Percentiles rank a stretch among this genome's conserved stretches.
Evolutionary conservation across 2,329 filamentous ascomycete species (phyloP).

Genomic region (Beauveria scarabaeidicola): DNA sequence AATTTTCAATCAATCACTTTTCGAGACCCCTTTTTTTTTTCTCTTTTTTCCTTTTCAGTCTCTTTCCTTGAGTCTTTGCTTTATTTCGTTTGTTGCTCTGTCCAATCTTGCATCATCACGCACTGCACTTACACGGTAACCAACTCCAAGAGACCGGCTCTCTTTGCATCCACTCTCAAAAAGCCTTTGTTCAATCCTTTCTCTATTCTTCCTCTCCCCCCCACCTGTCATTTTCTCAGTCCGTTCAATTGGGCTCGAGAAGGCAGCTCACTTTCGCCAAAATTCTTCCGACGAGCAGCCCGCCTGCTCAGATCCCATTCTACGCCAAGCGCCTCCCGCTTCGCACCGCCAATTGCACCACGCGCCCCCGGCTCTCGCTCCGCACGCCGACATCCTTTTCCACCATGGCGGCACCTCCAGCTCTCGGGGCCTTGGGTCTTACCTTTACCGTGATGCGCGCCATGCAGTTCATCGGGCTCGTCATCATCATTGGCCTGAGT

Average conservation of each 20-base stretch:
- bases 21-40: constrained; percentile 15
- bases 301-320: constrained; percentile 27
- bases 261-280: constrained; percentile 16
- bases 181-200: background rate
- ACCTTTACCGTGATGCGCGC: constrained; percentile 68
- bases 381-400: constrained; percentile 25
- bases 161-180: background rate
- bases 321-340: constrained; percentile 33
- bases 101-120: background rate
- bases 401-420: constrained; percentile 39
- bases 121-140: background rate
- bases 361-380: constrained; percentile 35
- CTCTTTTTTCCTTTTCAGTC: constrained; percentile 20
- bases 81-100: constrained; percentile 16
- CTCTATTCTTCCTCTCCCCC: background rate
- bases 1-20: background rate
- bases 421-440: constrained; percentile 64
- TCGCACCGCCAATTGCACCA: constrained; percentile 29
- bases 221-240: background rate
- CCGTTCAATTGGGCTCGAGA: background rate
- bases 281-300: constrained; percentile 25
- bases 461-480: constrained; percentile 62
- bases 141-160: background rate
- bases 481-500: constrained; percentile 70
- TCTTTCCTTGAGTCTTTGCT: constrained; percentile 19